These are phyloP conservation scores for Saccharum officinarum DNA, from an alignment of 176 grass and related monocot genomes.

Conservation along the genomic window DNA sequence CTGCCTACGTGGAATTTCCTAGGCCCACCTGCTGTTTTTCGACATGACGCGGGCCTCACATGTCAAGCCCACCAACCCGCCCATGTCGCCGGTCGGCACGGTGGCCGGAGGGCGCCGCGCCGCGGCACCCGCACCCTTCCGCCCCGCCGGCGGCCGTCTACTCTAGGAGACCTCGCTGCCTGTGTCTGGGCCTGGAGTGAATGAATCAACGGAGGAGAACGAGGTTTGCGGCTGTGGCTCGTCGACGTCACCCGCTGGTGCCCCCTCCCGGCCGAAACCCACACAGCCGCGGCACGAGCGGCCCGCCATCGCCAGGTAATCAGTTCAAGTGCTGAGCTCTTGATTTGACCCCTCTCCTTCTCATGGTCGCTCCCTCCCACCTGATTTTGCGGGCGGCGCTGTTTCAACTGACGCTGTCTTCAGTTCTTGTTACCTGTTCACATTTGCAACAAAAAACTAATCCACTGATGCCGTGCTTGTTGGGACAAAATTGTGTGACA, in stretches of 20 bases:
- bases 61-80: neutral
- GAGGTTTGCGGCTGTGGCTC: neutral
- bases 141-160: no score
- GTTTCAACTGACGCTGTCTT: neutral
- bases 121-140: neutral
- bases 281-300: neutral
- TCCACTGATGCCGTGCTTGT: neutral
- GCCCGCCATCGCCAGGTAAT: no score
- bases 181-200: neutral
- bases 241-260: neutral
- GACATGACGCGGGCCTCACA: neutral
- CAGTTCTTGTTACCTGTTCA: neutral
- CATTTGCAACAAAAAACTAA: neutral
- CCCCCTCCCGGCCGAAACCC: neutral
- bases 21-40: neutral
- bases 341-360: neutral
- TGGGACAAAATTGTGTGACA: neutral
- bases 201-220: neutral
- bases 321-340: no score
- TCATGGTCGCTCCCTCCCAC: neutral
- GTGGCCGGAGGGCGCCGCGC: neutral
- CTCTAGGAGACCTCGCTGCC: neutral
- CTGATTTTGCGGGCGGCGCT: neutral
- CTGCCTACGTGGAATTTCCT: neutral
- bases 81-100: neutral